Conservation (phyloP, 176 grass and related monocot species). For the Thinopyrum elongatum region DNA sequence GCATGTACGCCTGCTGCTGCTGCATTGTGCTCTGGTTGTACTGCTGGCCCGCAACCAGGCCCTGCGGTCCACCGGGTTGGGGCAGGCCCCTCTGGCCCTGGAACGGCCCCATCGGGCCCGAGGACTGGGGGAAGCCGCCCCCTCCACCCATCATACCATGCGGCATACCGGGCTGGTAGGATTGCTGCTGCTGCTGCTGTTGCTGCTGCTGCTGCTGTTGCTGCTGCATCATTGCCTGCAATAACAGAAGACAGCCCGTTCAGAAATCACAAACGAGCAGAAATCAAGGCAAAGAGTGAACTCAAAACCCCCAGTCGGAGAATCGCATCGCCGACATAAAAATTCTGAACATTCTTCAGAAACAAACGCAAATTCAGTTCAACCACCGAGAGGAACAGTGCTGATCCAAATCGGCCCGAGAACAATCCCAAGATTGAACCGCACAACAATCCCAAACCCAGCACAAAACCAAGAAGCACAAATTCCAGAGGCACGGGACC, state of each 20-base stretch:
- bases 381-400: not conserved
- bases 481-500: not conserved
- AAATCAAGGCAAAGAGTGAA: not conserved
- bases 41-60: slow-evolving; percentile 33
- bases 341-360: not conserved
- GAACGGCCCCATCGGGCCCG: slow-evolving; percentile 28
- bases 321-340: not conserved
- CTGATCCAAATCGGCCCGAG: not conserved
- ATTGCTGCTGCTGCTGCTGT: slow-evolving; percentile 50
- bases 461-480: not conserved
- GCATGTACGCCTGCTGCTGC: slow-evolving; percentile 78
- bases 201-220: slow-evolving; percentile 60
- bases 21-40: slow-evolving; percentile 58
- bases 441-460: not conserved
- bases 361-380: not conserved
- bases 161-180: slow-evolving; percentile 28
- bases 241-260: not conserved
- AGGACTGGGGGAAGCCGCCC: slow-evolving; percentile 40
- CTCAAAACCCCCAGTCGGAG: not conserved
- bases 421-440: too few species aligned
- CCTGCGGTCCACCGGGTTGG: slow-evolving; percentile 32
- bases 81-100: slow-evolving; percentile 50
- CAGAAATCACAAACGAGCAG: not conserved
- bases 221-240: slow-evolving; percentile 59
- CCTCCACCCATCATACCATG: slow-evolving; percentile 49